Base-by-base conservation (phyloP, 2,329 filamentous ascomycete genomes). In the Seiridium unicorne region DNA sequence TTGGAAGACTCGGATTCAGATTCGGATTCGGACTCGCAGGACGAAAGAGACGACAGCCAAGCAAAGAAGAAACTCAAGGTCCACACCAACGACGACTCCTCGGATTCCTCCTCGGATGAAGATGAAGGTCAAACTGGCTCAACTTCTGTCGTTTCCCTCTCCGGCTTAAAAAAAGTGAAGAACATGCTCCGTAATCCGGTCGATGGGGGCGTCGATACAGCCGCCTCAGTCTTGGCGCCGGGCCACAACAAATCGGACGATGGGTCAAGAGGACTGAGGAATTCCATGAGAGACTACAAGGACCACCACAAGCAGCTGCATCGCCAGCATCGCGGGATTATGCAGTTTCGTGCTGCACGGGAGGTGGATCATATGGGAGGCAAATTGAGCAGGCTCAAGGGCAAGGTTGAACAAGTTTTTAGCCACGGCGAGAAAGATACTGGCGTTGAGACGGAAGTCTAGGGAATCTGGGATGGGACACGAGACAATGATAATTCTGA, bases 361-460 rank as follows among this genome's bases (percentile, higher is more conserved):
- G 82, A 68, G 82, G 73, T 77, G 61, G 79, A 82, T 65, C 75
- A 82, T 79, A 26, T 78, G 78, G 70, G 85, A 73, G 58, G 74
- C 77, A 83, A 87, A 66, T 63, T 80, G 8, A 77, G 76, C 40
- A 84, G 82, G 72, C 79, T 88, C 61, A 84, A 85, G 68, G 83
- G 86, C 44, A 84, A 85, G 59, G 80, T 85, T 1, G 79, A 81
- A 61, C 74, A 80, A 35, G 76, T 83, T 3, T 86, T 90, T 64
- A 79, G 85, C 55, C 86, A 89, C 69, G 74, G 79, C 57, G 82
- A 85, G 18, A 84, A 86, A 66, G 80, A 82, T 38, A 71, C 74
- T 8, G 86, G 84, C 1, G 79, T 91, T 65, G 89, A 91, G 78
- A 91, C 87, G 18, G 89, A 92, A 74, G 86, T 88, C 44, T 91